Base-by-base conservation (phyloP, 139 green algal genomes). In the Volvox reticuliferus region DNA sequence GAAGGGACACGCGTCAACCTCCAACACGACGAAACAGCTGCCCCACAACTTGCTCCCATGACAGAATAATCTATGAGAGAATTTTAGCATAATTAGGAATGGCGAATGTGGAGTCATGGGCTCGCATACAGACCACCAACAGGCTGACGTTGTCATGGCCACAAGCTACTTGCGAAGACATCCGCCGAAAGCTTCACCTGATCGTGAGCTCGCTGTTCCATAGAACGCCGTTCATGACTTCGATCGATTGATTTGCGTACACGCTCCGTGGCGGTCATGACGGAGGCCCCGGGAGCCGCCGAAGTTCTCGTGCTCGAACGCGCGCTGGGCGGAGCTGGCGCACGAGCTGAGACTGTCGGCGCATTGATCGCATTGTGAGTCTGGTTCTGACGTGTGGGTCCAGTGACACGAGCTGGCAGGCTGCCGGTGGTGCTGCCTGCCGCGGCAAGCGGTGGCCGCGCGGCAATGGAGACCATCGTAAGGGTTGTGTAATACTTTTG, bases 371-470 rank as follows among this genome's bases (percentile, higher is more conserved):
- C 37, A 33, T 50, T 80, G 68, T 55, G 83, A 24, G 20, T 37
- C 44, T 90, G 86, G 35, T 76, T 90, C 30, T 90, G 86, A 0
- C 86, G 86, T 35, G 68, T 69, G 6, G 44, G 86, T 14, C 86
- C 86, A 37, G 86, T 90, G 0, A 90, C 86, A n/a, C 86, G 86
- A 13, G 86, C 86, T 35, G 86, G 86, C n/a, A 90, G 86, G n/a
- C 86, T 90, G 30, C 86, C 86, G 9, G 86, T 12, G 2, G 30
- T 55, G 71, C 69, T 73, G 44, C 50, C 44, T 1, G 69, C 85
- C 13, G 69, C 84, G 68, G 84, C 37, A 24, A 89, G 30, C 21
- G 69, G 85, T 26, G 85, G 85, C 16, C 85, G n/a, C n/a, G 69
- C 69, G 79, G 50, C 61, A 73, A 86, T 73, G 17, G 79, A 67